These are phyloP conservation scores for Dictyostelium intermedium DNA, from an alignment of 78 protist species.

Conservation along the genomic window DNA sequence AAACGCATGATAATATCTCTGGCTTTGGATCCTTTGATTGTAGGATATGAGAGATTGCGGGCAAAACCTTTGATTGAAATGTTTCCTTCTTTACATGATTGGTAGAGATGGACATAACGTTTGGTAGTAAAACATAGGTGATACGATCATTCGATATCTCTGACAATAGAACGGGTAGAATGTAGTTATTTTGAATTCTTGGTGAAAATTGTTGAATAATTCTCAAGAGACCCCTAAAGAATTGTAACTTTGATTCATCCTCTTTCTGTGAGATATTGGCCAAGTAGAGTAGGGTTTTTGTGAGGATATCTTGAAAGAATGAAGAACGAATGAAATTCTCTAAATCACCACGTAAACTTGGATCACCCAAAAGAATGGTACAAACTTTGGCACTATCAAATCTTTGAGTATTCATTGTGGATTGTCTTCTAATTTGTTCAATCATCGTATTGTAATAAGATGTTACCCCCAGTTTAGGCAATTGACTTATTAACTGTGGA, in stretches of 20 bases:
- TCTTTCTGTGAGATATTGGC: conserved; percentile 49
- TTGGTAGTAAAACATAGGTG: conserved; percentile 30
- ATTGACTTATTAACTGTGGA: neutral
- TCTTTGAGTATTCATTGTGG: neutral
- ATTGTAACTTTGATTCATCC: conserved; percentile 61
- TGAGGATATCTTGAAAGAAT: conserved; percentile 34
- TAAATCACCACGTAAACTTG: conserved; percentile 35
- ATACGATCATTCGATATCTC: conserved; percentile 44
- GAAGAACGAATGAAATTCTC: conserved; percentile 39
- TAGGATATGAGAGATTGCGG: neutral
- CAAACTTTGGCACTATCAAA: conserved; percentile 44
- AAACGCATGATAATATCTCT: conserved; percentile 13
- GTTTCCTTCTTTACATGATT: conserved; percentile 22
- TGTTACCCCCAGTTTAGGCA: conserved; percentile 33
- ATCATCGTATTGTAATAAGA: neutral
- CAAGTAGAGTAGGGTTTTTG: conserved; percentile 37
- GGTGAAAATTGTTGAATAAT: conserved; percentile 49
- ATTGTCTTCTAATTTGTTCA: neutral
- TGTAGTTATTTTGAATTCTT: conserved; percentile 26
- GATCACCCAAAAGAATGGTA: conserved; percentile 39
- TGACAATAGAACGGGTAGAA: conserved; percentile 20
- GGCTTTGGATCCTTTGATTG: conserved; percentile 3
- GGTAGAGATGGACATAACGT: neutral
- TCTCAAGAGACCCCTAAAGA: conserved; percentile 34
- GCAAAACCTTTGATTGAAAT: conserved; percentile 3